A percentile compares a stretch with the other conserved stretches of the same genome.
Evolutionary conservation across 2,329 filamentous ascomycete genomes (phyloP).

Genomic region (Cytospora chrysosperma): DNA sequence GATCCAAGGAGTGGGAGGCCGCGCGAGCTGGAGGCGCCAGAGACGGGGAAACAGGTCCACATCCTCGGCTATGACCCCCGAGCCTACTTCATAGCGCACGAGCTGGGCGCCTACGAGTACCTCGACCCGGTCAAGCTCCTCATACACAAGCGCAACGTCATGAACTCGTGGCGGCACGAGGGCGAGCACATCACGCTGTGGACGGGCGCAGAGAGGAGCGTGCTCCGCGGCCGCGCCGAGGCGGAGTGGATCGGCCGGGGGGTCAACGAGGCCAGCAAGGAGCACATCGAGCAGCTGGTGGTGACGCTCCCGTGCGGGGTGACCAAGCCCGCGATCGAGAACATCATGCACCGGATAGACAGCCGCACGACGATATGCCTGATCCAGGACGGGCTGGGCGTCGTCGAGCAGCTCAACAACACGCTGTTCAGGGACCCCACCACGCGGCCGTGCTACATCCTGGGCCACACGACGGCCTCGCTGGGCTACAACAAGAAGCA

Average conservation of each 20-base stretch:
- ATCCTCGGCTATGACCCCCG: conserved; percentile 21
- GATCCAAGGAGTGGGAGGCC: background rate
- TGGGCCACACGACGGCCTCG: conserved; percentile 59
- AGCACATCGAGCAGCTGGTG: conserved; percentile 32
- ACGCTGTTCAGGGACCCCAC: conserved; percentile 66
- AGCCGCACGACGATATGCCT: conserved; percentile 36
- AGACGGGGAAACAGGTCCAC: conserved; percentile 13
- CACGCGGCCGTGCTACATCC: conserved; percentile 70
- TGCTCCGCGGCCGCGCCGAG: conserved; percentile 24
- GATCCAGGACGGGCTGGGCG: conserved; percentile 57
- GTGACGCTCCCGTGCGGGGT: conserved; percentile 33
- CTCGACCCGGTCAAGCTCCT: conserved; percentile 34
- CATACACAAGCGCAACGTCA: conserved; percentile 25
- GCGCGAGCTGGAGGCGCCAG: background rate
- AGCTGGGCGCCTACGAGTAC: conserved; percentile 30
- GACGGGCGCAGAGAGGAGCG: conserved; percentile 22
- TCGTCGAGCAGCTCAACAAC: conserved; percentile 74
- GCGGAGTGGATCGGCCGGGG: conserved; percentile 28
- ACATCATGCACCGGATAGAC: conserved; percentile 34
- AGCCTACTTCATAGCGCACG: conserved; percentile 32
- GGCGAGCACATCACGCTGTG: conserved; percentile 27
- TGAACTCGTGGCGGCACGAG: conserved; percentile 30
- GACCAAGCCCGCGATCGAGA: conserved; percentile 29
- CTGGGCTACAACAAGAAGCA: conserved; percentile 43
- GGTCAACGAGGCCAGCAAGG: conserved; percentile 7